Conservation (phyloP, 306 rosid genomes). For the Begonia loranthoides region DNA sequence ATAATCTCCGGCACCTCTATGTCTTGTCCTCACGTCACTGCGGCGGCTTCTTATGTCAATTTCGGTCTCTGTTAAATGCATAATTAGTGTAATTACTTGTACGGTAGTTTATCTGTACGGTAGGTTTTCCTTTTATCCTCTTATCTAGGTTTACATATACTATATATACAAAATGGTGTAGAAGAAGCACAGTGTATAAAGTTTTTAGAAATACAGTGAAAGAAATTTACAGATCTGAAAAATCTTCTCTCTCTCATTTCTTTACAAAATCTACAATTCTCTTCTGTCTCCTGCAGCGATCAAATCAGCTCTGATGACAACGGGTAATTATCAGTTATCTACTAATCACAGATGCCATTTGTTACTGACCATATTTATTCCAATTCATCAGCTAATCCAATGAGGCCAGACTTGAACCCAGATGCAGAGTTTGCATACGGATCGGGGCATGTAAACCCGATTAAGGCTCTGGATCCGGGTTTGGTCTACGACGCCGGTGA, state of each 20-base stretch:
- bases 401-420: constrained; percentile 12
- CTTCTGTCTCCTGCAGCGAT: constrained; percentile 29
- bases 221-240: too few relatives aligned
- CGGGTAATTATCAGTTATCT: constrained; percentile 2
- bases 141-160: too few relatives aligned
- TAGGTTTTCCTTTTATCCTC: too few relatives aligned
- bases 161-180: too few relatives aligned
- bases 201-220: too few relatives aligned
- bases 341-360: neutral
- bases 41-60: constrained; percentile 18
- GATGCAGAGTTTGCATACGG: constrained; percentile 37
- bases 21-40: constrained; percentile 22
- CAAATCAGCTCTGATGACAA: constrained; percentile 28
- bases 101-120: too few relatives aligned
- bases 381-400: constrained; percentile 11
- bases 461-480: constrained; percentile 16
- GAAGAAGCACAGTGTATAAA: too few relatives aligned
- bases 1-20: constrained; percentile 30
- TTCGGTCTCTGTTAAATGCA: too few relatives aligned
- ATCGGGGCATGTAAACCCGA: constrained; percentile 20
- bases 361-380: neutral
- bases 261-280: too few relatives aligned
- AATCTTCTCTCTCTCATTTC: too few relatives aligned
- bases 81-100: too few relatives aligned
- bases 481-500: constrained; percentile 24